Conservation (phyloP, 148 eudicot genomes). For the Chenopodium formosanum region DNA sequence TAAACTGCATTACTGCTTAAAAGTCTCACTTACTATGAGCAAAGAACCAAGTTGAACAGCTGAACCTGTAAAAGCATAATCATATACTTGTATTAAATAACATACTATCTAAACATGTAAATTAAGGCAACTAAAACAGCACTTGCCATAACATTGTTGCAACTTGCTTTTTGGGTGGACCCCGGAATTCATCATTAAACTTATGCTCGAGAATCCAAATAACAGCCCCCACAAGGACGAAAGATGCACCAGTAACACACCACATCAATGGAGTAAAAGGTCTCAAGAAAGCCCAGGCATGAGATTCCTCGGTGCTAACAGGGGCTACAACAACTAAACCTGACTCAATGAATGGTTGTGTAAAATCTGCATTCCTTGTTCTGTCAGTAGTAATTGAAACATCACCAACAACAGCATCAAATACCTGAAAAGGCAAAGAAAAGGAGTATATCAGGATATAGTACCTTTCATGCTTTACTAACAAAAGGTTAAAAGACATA, state of each 20-base stretch:
- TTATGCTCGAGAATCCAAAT: slow-evolving; percentile 74
- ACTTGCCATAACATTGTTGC: slow-evolving; percentile 59
- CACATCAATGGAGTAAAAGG: slow-evolving; percentile 65
- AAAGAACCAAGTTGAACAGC: slow-evolving; percentile 70
- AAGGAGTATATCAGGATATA: neutral
- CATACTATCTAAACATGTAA: neutral
- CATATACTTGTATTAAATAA: neutral
- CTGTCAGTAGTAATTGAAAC: slow-evolving; percentile 59
- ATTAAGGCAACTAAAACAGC: neutral
- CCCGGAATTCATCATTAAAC: slow-evolving; percentile 67
- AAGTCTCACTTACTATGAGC: slow-evolving; percentile 60
- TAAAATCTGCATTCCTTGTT: slow-evolving; percentile 57
- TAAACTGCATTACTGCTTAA: neutral
- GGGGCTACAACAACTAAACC: slow-evolving; percentile 71
- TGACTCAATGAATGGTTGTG: slow-evolving; percentile 62
- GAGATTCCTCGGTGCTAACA: slow-evolving; percentile 33
- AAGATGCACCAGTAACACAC: slow-evolving; percentile 46
- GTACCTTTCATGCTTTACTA: neutral
- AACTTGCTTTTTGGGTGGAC: slow-evolving; percentile 60
- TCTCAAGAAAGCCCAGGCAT: slow-evolving; percentile 62
- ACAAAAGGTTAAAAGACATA: neutral
- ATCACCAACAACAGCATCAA: slow-evolving; percentile 68
- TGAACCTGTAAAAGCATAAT: slow-evolving; percentile 65
- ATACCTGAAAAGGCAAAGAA: slow-evolving; percentile 32
- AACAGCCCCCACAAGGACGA: slow-evolving; percentile 55